Base-by-base conservation (phyloP, 2,329 filamentous ascomycete genomes). In the Tolypocladium ovalisporum region DNA sequence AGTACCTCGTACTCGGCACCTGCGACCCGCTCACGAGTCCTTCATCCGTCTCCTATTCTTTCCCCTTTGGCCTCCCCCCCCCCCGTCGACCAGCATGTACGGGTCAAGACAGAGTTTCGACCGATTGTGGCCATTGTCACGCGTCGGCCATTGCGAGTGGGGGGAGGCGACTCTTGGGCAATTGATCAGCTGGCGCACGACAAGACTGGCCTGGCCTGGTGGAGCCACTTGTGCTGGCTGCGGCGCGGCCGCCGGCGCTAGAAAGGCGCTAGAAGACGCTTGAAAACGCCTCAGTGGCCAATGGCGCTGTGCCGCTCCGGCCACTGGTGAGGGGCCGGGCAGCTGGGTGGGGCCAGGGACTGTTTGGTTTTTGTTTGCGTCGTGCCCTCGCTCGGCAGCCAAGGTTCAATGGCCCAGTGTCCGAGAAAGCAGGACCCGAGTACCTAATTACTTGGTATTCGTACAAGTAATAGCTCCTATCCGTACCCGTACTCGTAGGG, bases 221-320 rank as follows among this genome's bases (percentile, higher is more conserved):
- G 44, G 24, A 10, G 17, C 24, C 42, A 47, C 40, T 17, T 27
- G 40, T 24, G 40, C 40, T 44, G 40, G 40, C 22, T 44, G 40
- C 40, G 40, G 40, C 40, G 15, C 24, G 9, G 24, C 24, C 24
- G 15, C n/a, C 27, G 40, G 58, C 61, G 56, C 64, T 66, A 65
- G 64, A 66, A 66, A 57, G 61, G 53, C 64, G 64, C 65, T 67
- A 67, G 65, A 67, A 67, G 58, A 59, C 52, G 54, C 54, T 54
- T 54, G 52, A 27, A 19, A n/a, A 40, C 34, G 52, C 32, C 44
- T 1, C 34, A 13, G 17, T 29, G 44, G 47, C 47, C 52, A 39
- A 49, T 29, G 52, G 34, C 22, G 35, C 5, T 29, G 34, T 9
- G 22, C 17, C 52, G 12, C 22, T 22, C 7, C 42, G 27, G 42